Evolutionary conservation across 352 stramenopile species (phyloP), one percentile per base, ranked within the genome.

Genomic region (Paralagenidium karlingii): DNA sequence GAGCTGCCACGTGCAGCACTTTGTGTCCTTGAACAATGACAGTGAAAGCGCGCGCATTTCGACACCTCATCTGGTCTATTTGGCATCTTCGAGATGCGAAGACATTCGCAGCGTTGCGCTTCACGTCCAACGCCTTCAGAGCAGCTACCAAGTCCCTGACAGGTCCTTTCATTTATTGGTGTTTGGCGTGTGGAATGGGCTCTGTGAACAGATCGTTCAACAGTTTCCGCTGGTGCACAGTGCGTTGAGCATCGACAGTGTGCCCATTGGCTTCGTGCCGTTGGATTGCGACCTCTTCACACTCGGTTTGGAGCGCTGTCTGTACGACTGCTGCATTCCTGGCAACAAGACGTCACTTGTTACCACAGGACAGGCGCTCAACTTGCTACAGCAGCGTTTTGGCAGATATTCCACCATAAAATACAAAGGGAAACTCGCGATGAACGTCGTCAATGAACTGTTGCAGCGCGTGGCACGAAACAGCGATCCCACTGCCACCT

Each of bases 371-470:
- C 25, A 49, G 0, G 68, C 68, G 16, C 46, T 88, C 15, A 45
- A 69, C 25, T 41, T 69, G 27, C 28, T 86, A 10, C 71, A 88
- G 38, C 47, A 66, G 11, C 21, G 69, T 5, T 82, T 79, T 22
- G 75, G 68, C 0, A 48, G 47, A 12, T 82, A 86, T 28, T 37
- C 53, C 13, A 50, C 63, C n/a, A 80, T 88, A 45, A 82, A 88
- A 43, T 82, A 80, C 57, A 88, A 88, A 40, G 75, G 75, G 8
- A 67, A 86, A 27, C 40, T 85, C 25, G 59, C 69, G 8, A 82
- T 76, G 55, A 55, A 76, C 7, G 67, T 86, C 18, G 46, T 80
- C 15, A 68, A 82, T 16, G 62, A 75, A 27, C 47, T 88, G 28
- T 62, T 86, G 55, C 61, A 80, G 41, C 47, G 68, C 33, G 55